Evolutionary conservation across 805 yeast genomes (phyloP).

Genomic region (Zygoascus ofunaensis): DNA sequence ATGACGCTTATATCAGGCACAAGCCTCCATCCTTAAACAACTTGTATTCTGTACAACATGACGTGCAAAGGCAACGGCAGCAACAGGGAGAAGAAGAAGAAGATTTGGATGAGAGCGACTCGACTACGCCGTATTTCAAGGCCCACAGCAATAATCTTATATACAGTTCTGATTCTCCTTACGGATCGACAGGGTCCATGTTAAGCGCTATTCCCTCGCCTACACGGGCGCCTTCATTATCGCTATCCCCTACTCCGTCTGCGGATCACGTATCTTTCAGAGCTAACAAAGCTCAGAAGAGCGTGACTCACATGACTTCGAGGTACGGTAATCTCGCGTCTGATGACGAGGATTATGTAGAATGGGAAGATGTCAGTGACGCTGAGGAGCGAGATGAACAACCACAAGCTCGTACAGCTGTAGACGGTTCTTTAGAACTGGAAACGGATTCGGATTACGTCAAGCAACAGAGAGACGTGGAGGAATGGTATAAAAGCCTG

Average conservation of each 20-base stretch:
- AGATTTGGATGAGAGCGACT: neutral
- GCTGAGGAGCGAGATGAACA: neutral
- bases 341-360: constrained; percentile 10
- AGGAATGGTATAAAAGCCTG: constrained; percentile 25
- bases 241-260: neutral
- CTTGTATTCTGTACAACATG: neutral
- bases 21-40: neutral
- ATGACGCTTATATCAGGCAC: neutral
- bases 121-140: neutral
- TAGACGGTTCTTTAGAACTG: neutral
- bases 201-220: constrained; percentile 2
- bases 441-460: constrained; percentile 14
- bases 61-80: neutral
- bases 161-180: neutral
- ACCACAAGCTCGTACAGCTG: too few relatives aligned
- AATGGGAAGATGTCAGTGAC: constrained; percentile 9
- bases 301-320: constrained; percentile 11
- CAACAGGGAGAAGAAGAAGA: neutral
- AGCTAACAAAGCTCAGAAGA: constrained; percentile 5
- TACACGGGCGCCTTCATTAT: neutral
- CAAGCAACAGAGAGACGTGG: constrained; percentile 28
- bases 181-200: neutral
- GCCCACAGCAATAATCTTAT: neutral
- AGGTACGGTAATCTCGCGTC: constrained; percentile 14
- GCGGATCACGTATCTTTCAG: neutral